Conservation (phyloP, 768 basidiomycete species). For the Termitomyces titanicus region DNA sequence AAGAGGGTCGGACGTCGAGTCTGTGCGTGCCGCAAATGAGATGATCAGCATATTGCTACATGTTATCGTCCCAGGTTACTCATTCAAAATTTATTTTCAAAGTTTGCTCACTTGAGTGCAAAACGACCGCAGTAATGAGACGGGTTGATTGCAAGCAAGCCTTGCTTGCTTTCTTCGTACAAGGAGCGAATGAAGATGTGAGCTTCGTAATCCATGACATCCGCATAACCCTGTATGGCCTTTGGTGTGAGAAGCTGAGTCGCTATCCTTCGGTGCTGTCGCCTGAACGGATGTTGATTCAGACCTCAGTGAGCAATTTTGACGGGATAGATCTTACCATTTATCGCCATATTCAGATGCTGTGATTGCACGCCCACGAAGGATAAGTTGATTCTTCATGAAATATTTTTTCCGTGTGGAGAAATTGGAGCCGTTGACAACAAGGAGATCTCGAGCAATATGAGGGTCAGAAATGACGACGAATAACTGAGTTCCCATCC, state of each 20-base stretch:
- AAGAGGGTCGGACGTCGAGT: constrained; percentile 31
- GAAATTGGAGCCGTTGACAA: constrained; percentile 31
- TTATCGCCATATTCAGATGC: constrained; percentile 27
- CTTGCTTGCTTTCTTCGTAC: constrained; percentile 26
- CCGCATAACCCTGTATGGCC: constrained; percentile 30
- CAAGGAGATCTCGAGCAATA: constrained; percentile 30
- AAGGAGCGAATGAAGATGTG: constrained; percentile 33
- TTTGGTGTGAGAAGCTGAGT: constrained; percentile 26
- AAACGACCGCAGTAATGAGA: constrained; percentile 32
- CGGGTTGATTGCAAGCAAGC: constrained; percentile 32
- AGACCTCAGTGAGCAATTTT: not conserved
- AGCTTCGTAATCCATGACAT: constrained; percentile 37
- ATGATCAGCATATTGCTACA: constrained; percentile 43
- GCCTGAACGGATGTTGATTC: constrained; percentile 17
- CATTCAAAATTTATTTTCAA: not conserved
- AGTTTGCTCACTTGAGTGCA: constrained; percentile 18
- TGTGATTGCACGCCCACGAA: constrained; percentile 29
- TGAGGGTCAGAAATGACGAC: constrained; percentile 32
- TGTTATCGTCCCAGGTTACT: not conserved
- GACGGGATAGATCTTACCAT: constrained; percentile 19
- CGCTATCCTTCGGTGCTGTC: constrained; percentile 39
- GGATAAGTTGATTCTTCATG: constrained; percentile 32
- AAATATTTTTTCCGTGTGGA: constrained; percentile 30
- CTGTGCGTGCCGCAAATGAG: constrained; percentile 38
- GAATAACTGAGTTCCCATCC: constrained; percentile 36